Percentiles rank a stretch among this genome's conserved stretches.
Conservation (phyloP, 441 rosid species). For the Capsella rubella region DNA sequence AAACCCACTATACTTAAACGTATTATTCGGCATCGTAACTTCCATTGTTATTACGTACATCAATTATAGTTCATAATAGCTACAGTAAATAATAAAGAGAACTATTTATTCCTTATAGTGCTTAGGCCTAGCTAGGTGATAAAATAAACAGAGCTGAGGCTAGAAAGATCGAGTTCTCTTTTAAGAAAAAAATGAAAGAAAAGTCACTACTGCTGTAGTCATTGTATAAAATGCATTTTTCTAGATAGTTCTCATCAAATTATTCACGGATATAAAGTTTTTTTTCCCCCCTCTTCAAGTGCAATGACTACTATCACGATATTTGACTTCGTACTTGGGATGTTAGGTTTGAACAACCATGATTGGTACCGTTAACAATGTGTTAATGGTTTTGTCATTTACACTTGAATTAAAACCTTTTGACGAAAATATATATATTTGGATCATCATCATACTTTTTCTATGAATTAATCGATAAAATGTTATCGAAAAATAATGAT, state of each 20-base stretch:
- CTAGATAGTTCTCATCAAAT: slow-evolving; percentile 6
- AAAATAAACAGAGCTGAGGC: slow-evolving; percentile 28
- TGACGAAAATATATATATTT: neutral
- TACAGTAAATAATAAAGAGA: neutral
- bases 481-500: neutral
- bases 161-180: slow-evolving; percentile 25
- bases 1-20: neutral
- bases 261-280: neutral
- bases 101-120: neutral
- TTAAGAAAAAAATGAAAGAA: slow-evolving; percentile 14
- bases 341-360: neutral
- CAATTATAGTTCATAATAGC: slow-evolving; percentile 15
- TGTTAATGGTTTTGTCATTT: neutral
- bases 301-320: slow-evolving; percentile 13
- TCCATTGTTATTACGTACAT: neutral
- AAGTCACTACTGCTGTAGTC: slow-evolving; percentile 15
- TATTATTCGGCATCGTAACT: slow-evolving; percentile 19
- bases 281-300: neutral
- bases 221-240: slow-evolving; percentile 8
- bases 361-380: neutral
- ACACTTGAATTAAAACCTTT: neutral
- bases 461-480: neutral
- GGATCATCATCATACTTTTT: neutral
- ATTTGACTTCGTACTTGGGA: neutral
- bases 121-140: slow-evolving; percentile 21